Evolutionary conservation across 805 yeast species (phyloP).

Genomic region (Komagataella ulmi): DNA sequence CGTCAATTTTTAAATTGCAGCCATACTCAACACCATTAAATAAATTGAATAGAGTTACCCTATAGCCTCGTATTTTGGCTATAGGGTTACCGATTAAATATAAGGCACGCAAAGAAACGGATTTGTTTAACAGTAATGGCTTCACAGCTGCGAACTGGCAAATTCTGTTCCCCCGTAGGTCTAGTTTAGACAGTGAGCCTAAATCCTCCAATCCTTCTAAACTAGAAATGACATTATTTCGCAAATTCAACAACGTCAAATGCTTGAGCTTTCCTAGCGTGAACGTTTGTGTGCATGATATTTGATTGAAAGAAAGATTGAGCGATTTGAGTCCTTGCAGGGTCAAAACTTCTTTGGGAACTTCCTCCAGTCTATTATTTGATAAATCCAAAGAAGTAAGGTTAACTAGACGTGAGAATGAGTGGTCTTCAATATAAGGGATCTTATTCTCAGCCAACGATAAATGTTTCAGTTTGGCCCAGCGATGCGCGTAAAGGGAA

Average conservation of each 20-base stretch:
- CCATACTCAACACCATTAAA: constrained; percentile 37
- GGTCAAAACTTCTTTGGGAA: constrained; percentile 39
- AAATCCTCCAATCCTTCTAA: constrained; percentile 33
- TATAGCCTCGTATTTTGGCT: constrained; percentile 24
- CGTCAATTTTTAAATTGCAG: constrained; percentile 38
- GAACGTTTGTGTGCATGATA: constrained; percentile 16
- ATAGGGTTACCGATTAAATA: constrained; percentile 25
- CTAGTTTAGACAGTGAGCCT: constrained; percentile 31
- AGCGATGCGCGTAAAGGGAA: constrained; percentile 7
- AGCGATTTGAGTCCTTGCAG: constrained; percentile 34
- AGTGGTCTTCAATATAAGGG: constrained; percentile 14
- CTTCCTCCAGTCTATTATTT: constrained; percentile 29
- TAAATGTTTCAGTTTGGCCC: constrained; percentile 25
- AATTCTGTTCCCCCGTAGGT: constrained; percentile 34
- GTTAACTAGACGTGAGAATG: constrained; percentile 17
- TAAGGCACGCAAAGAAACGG: constrained; percentile 11
- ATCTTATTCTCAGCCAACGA: constrained; percentile 26
- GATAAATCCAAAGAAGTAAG: constrained; percentile 39
- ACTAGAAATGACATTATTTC: constrained; percentile 29
- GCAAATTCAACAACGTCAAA: constrained; percentile 33
- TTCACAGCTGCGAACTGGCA: constrained; percentile 23
- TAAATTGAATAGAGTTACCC: constrained; percentile 42
- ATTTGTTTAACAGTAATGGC: constrained; percentile 20
- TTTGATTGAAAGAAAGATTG: constrained; percentile 36
- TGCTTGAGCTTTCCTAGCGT: constrained; percentile 25